Evolutionary conservation across 352 stramenopile species (phyloP), one percentile per base, ranked within the genome.

Genomic region (Phytophthora tubulina): DNA sequence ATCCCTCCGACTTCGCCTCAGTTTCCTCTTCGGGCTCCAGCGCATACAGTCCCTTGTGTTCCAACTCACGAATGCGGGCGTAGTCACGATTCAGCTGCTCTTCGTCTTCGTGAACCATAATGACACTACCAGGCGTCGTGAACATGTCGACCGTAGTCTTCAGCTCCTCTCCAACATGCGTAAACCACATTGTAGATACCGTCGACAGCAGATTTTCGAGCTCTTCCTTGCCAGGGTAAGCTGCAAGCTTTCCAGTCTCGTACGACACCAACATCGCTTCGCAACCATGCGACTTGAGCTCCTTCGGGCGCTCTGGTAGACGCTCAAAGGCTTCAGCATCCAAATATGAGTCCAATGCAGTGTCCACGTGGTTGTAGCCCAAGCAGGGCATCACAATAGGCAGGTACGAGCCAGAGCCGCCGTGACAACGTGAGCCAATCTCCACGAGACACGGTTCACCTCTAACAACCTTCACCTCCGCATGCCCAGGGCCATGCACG

Each of bases 401-500:
- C 36, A 95, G 54, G 80, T 97, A 99, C 48, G 89, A 97, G 55
- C 94, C 97, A 76, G 98, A 95, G 46, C 94, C 97, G 42, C 97
- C 97, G 76, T 99, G 97, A 67, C 94, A 98, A 49, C 97, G 91
- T 54, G 95, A 88, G 39, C 97, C 97, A 67, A 99, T 97, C 84
- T 99, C 96, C 6, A 99, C 93, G 8, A 99, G 82, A 76, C 95
- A 98, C 9, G 95, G 94, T 45, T 93, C 83, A 11, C 76, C 76
- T 42, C 84, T 71, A 17, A 91, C 82, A n/a, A 93, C 85, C 74
- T 95, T 97, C 57, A 97, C 85, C 72, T 97, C 92, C 32, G 92
- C 92, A 69, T 97, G 92, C 1, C 79, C 87, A 11, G 92, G 92
- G 7, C 92, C 92, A 64, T 96, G 80, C 4, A 83, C 75, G 51